Conservation (phyloP, 108 stramenopile genomes). For the Skeletonema potamos region DNA sequence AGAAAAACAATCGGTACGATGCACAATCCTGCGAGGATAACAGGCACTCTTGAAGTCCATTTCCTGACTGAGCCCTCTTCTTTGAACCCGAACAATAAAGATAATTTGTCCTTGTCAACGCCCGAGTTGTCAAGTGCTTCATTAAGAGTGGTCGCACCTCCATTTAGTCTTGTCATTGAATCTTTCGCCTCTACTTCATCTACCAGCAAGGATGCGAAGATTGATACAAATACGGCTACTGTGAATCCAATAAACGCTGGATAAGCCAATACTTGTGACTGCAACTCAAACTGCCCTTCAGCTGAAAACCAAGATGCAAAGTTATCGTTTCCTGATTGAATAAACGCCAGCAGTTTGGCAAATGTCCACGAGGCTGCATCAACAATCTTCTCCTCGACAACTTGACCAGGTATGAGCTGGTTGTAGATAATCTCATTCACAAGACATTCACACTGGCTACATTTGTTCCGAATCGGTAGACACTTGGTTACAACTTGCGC, state of each 20-base stretch:
- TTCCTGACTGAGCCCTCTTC: neutral
- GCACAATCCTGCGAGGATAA: neutral
- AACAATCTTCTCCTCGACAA: neutral
- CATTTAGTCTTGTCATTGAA: slow-evolving; percentile 8
- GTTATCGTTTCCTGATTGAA: neutral
- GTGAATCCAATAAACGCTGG: slow-evolving; percentile 19
- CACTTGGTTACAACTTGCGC: slow-evolving; percentile 10
- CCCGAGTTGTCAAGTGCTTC: neutral
- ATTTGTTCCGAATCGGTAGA: slow-evolving; percentile 8
- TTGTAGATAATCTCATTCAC: slow-evolving; percentile 15
- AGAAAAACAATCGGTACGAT: neutral
- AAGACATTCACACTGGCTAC: slow-evolving; percentile 11
- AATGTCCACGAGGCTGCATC: slow-evolving; percentile 6
- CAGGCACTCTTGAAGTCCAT: neutral
- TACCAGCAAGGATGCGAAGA: neutral
- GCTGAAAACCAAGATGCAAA: slow-evolving; percentile 9
- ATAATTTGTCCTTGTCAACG: neutral
- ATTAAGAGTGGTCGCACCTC: neutral
- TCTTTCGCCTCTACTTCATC: slow-evolving; percentile 7
- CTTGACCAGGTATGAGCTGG: slow-evolving; percentile 7
- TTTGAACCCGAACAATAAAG: neutral
- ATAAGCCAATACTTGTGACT: slow-evolving; percentile 3
- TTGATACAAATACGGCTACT: slow-evolving; percentile 10
- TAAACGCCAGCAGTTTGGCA: slow-evolving; percentile 6
- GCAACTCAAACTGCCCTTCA: neutral